Base-by-base conservation (phyloP, 2,329 filamentous ascomycete species). In the Sarocladium brachiariae region DNA sequence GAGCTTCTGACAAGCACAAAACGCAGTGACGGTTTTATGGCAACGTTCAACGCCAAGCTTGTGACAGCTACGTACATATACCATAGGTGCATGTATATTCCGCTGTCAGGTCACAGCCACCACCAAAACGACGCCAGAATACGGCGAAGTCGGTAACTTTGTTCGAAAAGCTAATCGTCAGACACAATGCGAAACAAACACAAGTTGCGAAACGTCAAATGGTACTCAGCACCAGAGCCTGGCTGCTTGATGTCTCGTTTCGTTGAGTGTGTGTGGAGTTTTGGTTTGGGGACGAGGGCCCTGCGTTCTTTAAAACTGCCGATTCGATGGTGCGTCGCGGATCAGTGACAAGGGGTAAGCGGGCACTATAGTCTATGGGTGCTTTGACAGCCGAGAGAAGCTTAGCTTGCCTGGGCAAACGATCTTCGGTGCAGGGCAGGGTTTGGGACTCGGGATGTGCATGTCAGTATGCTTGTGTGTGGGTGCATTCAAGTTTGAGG, bases 161-260 rank as follows among this genome's bases (percentile, higher is more conserved):
- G 33, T 35, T 35, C 33, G 33, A 35, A 35, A 35, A 35, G 8
- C n/a, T 18, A 30, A 45, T 47, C 43, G 43, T 47, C 43, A 47
- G 43, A 47, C 43, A 47, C 27, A 9, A 47, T 47, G 24, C 43
- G 43, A 47, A 47, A 47, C 43, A 25, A n/a, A n/a, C n/a, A 24
- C 43, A 47, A 47, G 43, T 33, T 16, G 23, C 4, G n/a, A 43
- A 25, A 43, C 23, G 7, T n/a, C 21, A n/a, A n/a, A n/a, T n/a
- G n/a, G n/a, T n/a, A n/a, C n/a, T n/a, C n/a, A n/a, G n/a, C 9
- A 27, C 11, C 39, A 25, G 11, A 25, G n/a, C 7, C 7, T 23
- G 8, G 4, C 37, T 19, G 34, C n/a, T 6, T 37, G 34, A 7
- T 35, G 37, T 19, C 3, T 4, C 16, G 37, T 6, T 39, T 16